Evolutionary conservation across 1,284 basidiomycete species (phyloP), one percentile per base, ranked within the genome.

Genomic region (Sanghuangporus baumii): DNA sequence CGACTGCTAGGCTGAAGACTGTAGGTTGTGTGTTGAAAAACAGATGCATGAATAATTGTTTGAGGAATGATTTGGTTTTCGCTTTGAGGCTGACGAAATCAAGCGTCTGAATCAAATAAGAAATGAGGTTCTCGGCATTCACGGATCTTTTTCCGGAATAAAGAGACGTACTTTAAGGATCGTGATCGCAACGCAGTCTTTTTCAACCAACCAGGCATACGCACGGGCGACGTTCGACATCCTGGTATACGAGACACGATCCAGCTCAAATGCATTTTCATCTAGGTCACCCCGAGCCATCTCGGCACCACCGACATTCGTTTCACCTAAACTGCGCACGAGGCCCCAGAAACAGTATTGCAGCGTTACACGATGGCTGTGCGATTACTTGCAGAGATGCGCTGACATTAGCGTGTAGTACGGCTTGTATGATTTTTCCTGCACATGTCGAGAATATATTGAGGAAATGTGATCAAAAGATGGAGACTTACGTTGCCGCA

Each of bases 261-360:
- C 81, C 48, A 79, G 67, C 51, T 82, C 79, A 57, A 82, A 81
- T 6, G 73, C 78, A 16, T 75, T 72, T 47, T 68, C 66, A 55
- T 70, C 63, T 20, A 74, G 76, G 23, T 82, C 83, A 65, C 79
- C 84, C 71, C 89, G 91, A 67, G 93, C 79, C 55, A 93, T 79
- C 68, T 89, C 91, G 0, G 82, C 81, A 2, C 94, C 94, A 1
- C 94, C 94, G 37, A 96, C 91, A 43, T 78, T 81, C 16, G 79
- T 84, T 74, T 98, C 93, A 16, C 94, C 95, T 36, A 99, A 78
- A 66, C 94, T 93, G 9, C 96, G 89, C 40, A 99, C 76, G 71
- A 98, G 96, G 73, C 99, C 97, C 97, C 97, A 99, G 6, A 99
- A 77, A 68, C 89, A 94, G 74, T 94, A 99, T 72, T 98, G 97